Base-by-base conservation (phyloP, 2,329 filamentous ascomycete genomes). In the Ophiostoma montium region DNA sequence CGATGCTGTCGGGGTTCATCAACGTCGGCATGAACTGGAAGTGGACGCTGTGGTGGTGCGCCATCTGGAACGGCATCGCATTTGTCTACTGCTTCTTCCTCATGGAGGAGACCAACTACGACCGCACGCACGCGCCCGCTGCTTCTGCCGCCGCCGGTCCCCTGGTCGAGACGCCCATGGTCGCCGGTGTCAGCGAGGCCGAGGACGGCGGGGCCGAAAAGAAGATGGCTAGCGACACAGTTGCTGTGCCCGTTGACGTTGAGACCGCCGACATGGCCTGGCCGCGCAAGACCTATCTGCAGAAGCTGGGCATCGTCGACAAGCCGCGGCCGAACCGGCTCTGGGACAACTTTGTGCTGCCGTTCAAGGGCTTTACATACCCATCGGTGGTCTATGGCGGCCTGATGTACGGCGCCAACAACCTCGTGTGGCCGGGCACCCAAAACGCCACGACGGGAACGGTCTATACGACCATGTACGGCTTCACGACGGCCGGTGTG, bases 21-120 rank as follows among this genome's bases (percentile, higher is more conserved):
- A 63, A 64, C 38, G 66, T 72, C 38, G 64, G 64, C 2, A 63
- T 66, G 52, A 69, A 70, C 2, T 75, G 71, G 71, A 52, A 66
- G 48, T 75, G 71, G 69, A 65, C 68, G 12, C 62, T 72, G 60
- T 69, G 71, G 55, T 76, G 72, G 64, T 70, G 69, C 32, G 71
- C 75, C 4, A 77, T 80, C 23, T 67, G 79, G 54, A 60, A 63
- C 5, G 73, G 62, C 1, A 60, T 70, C 2, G 65, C 62, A 7
- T 70, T 73, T 32, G 56, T 78, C n/a, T 66, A 76, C 54, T 60
- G 72, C 2, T 78, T 77, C 61, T 72, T 80, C 56, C 70, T 73
- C 58, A 70, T 78, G 65, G 76, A 80, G 59, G 76, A 80, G 59
- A 78, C 76, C 5, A 78, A 74, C 57, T 77, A 71, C 57, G 60